Conservation (phyloP, 257 asterid species). For the Nemophila menziesii region DNA sequence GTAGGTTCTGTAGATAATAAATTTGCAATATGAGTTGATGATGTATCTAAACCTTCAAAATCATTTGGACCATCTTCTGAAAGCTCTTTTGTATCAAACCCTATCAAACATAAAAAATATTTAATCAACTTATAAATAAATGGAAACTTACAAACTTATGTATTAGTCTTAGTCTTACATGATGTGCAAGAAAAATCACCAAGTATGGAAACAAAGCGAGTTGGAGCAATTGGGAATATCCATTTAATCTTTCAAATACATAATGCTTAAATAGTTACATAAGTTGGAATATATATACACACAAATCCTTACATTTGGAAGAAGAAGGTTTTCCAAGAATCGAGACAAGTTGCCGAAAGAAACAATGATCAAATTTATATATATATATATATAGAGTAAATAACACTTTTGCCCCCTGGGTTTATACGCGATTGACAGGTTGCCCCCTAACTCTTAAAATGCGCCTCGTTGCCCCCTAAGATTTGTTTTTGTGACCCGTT, state of each 20-base stretch:
- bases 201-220: slow-evolving; percentile 79
- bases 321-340: slow-evolving; percentile 81
- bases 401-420: no score
- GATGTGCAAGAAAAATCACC: slow-evolving; percentile 97
- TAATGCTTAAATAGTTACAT: neutral
- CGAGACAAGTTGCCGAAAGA: slow-evolving; percentile 72
- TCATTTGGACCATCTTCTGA: slow-evolving; percentile 89
- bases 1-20: slow-evolving; percentile 86
- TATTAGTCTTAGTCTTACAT: slow-evolving; percentile 38
- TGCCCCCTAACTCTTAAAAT: no score
- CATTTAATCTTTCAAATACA: slow-evolving; percentile 67
- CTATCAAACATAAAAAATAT: slow-evolving; percentile 27
- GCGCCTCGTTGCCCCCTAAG: no score
- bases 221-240: slow-evolving; percentile 99
- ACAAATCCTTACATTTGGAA: slow-evolving; percentile 61
- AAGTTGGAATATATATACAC: no score
- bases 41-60: slow-evolving; percentile 83
- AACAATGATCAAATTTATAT: slow-evolving; percentile 9
- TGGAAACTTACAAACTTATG: no score
- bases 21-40: slow-evolving; percentile 87
- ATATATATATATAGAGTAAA: no score
- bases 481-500: no score
- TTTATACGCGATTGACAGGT: no score
- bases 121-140: neutral
- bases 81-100: slow-evolving; percentile 94